Base-by-base conservation (phyloP, 2,329 filamentous ascomycete species). In the Aspergillus cejpii region DNA sequence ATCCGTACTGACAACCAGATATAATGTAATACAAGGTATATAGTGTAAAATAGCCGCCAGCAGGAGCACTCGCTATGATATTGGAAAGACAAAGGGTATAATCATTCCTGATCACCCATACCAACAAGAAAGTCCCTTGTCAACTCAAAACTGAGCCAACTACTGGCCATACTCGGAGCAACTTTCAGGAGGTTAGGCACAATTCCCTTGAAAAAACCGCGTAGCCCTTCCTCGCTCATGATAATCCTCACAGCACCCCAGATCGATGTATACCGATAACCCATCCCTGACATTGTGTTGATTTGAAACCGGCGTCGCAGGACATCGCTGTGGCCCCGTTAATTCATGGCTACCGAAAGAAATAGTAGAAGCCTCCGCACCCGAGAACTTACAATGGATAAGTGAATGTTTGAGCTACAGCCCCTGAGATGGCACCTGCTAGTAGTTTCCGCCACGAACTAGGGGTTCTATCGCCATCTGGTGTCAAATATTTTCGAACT, bases 241-340 rank as follows among this genome's bases (percentile, higher is more conserved):
- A 98, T 98, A 40, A 86, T 80, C 41, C 74, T 79, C 51, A 98
- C 73, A 3, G 92, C 92, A 62, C 95, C 88, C 50, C 80, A 76
- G 34, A 98, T 84, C 5, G 83, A 85, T 60, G 86, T 89, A 73
- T 98, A 98, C 64, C 91, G 81, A 69, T 96, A 97, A 40, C 92
- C 92, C 83, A 98, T 91, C 41, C 92, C 92, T 38, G 86, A 88
- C 92, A 98, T 98, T 43, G 92, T 96, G 70, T 98, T 98, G 72
- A 98, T 92, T 64, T 98, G 92, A 66, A 98, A 98, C 40, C 92
- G 81, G 48, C 92, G 83, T 24, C 92, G 86, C 43, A 98, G 76
- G 2, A 98, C 91, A 63, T 95, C 90, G 64, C 87, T 92, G 49
- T 23, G 38, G 23, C 7, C 14, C 31, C 2, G 47, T 55, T 38